phyloP scores from a whole-genome alignment of 495 filamentous ascomycete species.

The Annulohypoxylon nitens region DNA sequence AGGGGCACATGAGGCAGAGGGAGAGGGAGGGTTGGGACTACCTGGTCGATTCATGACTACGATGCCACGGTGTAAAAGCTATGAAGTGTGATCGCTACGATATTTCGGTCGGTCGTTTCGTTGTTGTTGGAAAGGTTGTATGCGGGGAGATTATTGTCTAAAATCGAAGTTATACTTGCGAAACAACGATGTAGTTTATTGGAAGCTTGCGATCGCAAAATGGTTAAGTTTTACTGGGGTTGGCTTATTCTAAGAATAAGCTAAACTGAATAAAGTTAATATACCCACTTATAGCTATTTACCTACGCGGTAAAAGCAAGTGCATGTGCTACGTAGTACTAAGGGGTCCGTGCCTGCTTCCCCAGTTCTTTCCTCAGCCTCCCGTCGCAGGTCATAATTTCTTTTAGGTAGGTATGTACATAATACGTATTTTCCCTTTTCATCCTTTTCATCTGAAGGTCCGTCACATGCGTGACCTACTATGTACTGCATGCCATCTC shows the following conservation, averaged over 20 bases:
- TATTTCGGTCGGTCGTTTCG: conserved; percentile 27
- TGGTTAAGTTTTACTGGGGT: conserved; percentile 44
- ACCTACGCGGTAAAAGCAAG: conserved; percentile 11
- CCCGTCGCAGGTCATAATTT: conserved; percentile 8
- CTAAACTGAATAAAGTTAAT: conserved; percentile 20
- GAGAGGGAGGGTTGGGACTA: conserved; percentile 56
- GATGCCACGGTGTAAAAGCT: conserved; percentile 34
- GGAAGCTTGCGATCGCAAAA: conserved; percentile 47
- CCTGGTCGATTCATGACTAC: conserved; percentile 70
- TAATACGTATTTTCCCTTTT: too few species aligned
- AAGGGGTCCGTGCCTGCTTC: conserved; percentile 21
- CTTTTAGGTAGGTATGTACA: background rate
- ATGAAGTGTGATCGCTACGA: conserved; percentile 14
- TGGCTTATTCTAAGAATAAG: conserved; percentile 18
- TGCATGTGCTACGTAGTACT: conserved; percentile 27
- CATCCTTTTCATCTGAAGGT: background rate
- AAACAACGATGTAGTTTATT: conserved; percentile 34
- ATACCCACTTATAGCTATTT: conserved; percentile 7
- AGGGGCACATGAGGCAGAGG: conserved; percentile 52
- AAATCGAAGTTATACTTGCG: conserved; percentile 37
- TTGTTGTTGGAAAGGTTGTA: conserved; percentile 23
- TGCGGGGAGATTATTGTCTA: conserved; percentile 13
- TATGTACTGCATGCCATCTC: too few species aligned
- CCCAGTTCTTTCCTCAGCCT: conserved; percentile 30
- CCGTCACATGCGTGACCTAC: too few species aligned